Percentiles rank a stretch among this genome's conserved stretches.
These are phyloP conservation scores for Ploettnerulaceae sp. DNA, from an alignment of 2,329 filamentous ascomycete species.

Conservation along the genomic window DNA sequence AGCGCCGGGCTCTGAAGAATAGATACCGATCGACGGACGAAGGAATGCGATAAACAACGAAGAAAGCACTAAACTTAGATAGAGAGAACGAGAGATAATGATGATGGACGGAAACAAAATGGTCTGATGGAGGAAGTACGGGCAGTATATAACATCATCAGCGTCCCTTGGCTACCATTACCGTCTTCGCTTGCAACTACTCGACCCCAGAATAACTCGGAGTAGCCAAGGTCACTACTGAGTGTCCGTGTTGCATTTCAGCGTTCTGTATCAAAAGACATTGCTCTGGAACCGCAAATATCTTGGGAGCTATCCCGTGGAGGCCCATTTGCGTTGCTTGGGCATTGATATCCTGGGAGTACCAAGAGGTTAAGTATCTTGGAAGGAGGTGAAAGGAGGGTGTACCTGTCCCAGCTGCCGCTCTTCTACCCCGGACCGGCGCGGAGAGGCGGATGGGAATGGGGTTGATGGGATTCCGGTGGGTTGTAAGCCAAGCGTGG, in stretches of 20 bases:
- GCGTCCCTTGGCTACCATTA: constrained; percentile 2
- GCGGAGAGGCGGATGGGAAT: no score
- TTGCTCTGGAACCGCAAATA: constrained; percentile 4
- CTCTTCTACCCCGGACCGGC: background rate
- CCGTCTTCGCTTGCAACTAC: no score
- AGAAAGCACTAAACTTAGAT: background rate
- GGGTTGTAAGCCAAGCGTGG: constrained; percentile 2
- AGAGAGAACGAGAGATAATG: background rate
- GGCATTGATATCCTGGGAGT: no score
- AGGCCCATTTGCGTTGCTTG: background rate
- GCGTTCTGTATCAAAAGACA: constrained; percentile 2
- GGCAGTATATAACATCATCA: background rate
- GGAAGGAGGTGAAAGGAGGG: constrained; percentile 1
- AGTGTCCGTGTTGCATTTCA: background rate
- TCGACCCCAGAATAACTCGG: background rate
- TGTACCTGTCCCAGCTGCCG: constrained; percentile 4
- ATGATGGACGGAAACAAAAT: constrained; percentile 8
- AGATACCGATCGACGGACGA: constrained; percentile 7
- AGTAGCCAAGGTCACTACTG: background rate
- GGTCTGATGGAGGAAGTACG: constrained; percentile 2
- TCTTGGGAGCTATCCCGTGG: constrained; percentile 5
- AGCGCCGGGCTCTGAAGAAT: constrained; percentile 8
- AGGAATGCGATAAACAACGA: constrained; percentile 3
- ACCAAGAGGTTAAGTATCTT: constrained; percentile 2
- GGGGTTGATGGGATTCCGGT: background rate